Percentiles rank a stretch among this genome's conserved stretches.
These are phyloP conservation scores for Tylopilus cervinicoccineus DNA, from an alignment of 768 basidiomycete species.

Conservation along the genomic window DNA sequence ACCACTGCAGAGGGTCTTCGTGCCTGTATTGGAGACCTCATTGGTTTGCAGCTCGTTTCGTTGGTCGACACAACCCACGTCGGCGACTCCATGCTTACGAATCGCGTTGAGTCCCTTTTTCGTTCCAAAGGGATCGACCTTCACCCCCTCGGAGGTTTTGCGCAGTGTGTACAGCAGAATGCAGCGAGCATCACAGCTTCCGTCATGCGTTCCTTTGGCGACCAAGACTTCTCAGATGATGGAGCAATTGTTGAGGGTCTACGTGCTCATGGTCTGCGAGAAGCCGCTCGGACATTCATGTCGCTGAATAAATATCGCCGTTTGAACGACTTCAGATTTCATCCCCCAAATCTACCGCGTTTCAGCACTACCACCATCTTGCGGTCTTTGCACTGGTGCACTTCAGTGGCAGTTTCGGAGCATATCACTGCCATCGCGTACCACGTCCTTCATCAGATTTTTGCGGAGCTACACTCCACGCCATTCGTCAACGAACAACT, in stretches of 20 bases:
- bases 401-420: conserved; percentile 36
- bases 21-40: conserved; percentile 65
- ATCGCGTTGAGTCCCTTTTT: conserved; percentile 36
- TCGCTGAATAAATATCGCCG: conserved; percentile 51
- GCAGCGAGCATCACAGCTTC: conserved; percentile 56
- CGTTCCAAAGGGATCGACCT: conserved; percentile 30
- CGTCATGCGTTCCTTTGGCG: conserved; percentile 60
- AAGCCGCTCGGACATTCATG: conserved; percentile 43
- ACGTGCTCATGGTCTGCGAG: conserved; percentile 30
- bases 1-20: conserved; percentile 46
- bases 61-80: conserved; percentile 35
- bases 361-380: conserved; percentile 49
- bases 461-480: conserved; percentile 58
- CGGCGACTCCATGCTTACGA: conserved; percentile 16
- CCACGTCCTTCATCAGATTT: conserved; percentile 71
- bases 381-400: conserved; percentile 59
- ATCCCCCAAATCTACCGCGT: conserved; percentile 64
- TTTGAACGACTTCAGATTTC: conserved; percentile 44
- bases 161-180: conserved; percentile 36
- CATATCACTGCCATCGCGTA: conserved; percentile 61
- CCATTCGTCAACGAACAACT: conserved; percentile 83
- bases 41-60: conserved; percentile 56
- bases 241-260: conserved; percentile 51
- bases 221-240: conserved; percentile 55
- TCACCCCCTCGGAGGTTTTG: conserved; percentile 31